Percentiles rank a stretch among this genome's conserved stretches.
Evolutionary conservation across 2,329 filamentous ascomycete genomes (phyloP).

Genomic region (Claviceps sp.): DNA sequence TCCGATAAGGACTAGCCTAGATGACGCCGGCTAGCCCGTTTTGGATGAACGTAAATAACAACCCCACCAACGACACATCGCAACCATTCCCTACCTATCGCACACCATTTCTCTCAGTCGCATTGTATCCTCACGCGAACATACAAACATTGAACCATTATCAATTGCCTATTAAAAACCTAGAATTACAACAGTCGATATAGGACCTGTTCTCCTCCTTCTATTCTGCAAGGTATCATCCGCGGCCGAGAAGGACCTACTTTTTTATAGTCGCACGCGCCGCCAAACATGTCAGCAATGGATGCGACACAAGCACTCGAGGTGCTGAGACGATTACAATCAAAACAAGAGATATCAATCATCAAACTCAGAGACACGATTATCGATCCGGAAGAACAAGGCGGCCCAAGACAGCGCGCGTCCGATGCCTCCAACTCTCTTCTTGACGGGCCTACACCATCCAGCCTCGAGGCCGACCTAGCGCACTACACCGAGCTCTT

Average conservation of each 20-base stretch:
- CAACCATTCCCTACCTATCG: background rate
- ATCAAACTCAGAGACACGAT: conserved; percentile 66
- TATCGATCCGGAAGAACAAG: conserved; percentile 32
- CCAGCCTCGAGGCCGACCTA: conserved; percentile 70
- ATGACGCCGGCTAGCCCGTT: conserved; percentile 3
- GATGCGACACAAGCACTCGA: conserved; percentile 30
- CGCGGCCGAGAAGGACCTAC: background rate
- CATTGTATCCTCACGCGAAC: background rate
- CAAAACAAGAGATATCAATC: conserved; percentile 54
- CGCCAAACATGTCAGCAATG: conserved; percentile 18
- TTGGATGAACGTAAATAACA: conserved; percentile 8
- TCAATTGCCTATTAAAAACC: background rate
- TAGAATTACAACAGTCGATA: background rate
- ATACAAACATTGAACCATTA: background rate
- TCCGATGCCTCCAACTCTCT: conserved; percentile 60
- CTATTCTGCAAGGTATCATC: background rate
- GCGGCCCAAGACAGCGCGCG: conserved; percentile 34
- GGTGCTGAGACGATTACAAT: conserved; percentile 39
- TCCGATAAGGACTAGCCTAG: no score
- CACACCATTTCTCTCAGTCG: background rate
- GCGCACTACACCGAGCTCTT: conserved; percentile 91
- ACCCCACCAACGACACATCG: background rate
- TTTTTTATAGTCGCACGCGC: background rate
- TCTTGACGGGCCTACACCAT: conserved; percentile 56
- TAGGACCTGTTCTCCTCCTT: background rate